phyloP scores from a whole-genome alignment of 129 eudicot species.

The Smallanthus sonchifolius region DNA sequence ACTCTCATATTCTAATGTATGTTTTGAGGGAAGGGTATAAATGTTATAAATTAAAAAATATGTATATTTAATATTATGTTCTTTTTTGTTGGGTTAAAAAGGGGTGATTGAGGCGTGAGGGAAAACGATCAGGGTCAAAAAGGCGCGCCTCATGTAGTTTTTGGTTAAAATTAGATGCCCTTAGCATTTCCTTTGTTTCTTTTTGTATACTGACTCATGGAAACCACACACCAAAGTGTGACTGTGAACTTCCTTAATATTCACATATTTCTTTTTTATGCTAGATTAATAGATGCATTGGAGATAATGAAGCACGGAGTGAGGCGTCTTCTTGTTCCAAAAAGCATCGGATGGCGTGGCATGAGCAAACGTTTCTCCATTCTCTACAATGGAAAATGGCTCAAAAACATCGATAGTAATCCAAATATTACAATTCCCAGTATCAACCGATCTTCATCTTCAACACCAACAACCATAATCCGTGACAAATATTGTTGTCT shows the following conservation, averaged over 20 bases:
- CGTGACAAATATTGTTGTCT: constrained; percentile 79
- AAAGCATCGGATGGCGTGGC: constrained; percentile 79
- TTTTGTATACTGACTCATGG: not conserved
- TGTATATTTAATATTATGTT: too few species aligned
- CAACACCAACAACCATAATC: constrained; percentile 35
- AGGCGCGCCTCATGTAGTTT: not conserved
- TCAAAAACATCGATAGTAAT: constrained; percentile 54
- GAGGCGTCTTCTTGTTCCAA: constrained; percentile 81
- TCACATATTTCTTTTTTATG: not conserved
- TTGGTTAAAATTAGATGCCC: not conserved
- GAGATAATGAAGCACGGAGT: constrained; percentile 99
- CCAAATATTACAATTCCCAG: constrained; percentile 25
- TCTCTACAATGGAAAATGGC: constrained; percentile 86
- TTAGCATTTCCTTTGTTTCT: not conserved
- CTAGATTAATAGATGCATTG: constrained; percentile 86
- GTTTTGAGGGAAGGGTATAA: too few species aligned
- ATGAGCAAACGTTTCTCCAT: constrained; percentile 90
- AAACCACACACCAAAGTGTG: not conserved
- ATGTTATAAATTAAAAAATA: too few species aligned
- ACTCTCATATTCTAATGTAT: too few species aligned
- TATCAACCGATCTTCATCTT: constrained; percentile 51
- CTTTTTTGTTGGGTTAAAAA: too few species aligned
- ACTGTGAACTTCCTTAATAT: not conserved
- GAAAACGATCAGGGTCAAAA: too few species aligned
- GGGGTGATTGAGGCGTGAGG: too few species aligned